A percentile compares a stretch with the other conserved stretches of the same genome.
These are phyloP conservation scores for Eremomyces bilateralis DNA, from an alignment of 495 filamentous ascomycete genomes.

Conservation along the genomic window DNA sequence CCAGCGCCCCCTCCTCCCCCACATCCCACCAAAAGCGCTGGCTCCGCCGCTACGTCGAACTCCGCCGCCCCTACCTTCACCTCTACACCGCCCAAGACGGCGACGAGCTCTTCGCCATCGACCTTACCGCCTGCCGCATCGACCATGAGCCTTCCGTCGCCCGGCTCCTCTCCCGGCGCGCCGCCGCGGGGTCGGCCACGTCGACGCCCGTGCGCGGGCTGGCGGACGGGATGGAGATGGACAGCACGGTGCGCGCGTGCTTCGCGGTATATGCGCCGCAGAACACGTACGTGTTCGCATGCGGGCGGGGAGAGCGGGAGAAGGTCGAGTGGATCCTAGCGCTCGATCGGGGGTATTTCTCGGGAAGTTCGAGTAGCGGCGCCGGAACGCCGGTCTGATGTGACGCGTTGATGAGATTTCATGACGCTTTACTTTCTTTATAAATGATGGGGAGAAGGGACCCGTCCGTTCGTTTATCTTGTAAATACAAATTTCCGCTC, in stretches of 20 bases:
- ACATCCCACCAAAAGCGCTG: slow-evolving; percentile 53
- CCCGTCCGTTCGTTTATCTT: no score
- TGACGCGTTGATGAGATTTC: no score
- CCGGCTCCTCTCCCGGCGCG: slow-evolving; percentile 36
- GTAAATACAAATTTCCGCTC: no score
- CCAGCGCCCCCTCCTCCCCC: slow-evolving; percentile 45
- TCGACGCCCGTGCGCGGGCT: no score
- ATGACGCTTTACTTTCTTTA: no score
- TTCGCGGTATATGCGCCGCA: slow-evolving; percentile 86
- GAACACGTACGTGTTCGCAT: slow-evolving; percentile 83
- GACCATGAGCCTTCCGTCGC: slow-evolving; percentile 77
- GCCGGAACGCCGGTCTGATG: no score
- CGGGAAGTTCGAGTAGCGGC: slow-evolving; percentile 7
- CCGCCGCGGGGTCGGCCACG: no score
- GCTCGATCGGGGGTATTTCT: slow-evolving; percentile 42
- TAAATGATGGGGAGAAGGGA: no score
- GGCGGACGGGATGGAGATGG: slow-evolving; percentile 16
- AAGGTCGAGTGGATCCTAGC: slow-evolving; percentile 88
- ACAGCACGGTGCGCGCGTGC: slow-evolving; percentile 50
- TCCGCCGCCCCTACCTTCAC: slow-evolving; percentile 81
- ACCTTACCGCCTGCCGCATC: slow-evolving; percentile 61
- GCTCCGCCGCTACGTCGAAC: slow-evolving; percentile 80
- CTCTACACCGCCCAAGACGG: slow-evolving; percentile 64
- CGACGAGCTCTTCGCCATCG: slow-evolving; percentile 76
- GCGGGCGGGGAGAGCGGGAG: slow-evolving; percentile 60